Conservation (phyloP, 371 early-diverging fungal species). For the Blastocladiella emersonii region DNA sequence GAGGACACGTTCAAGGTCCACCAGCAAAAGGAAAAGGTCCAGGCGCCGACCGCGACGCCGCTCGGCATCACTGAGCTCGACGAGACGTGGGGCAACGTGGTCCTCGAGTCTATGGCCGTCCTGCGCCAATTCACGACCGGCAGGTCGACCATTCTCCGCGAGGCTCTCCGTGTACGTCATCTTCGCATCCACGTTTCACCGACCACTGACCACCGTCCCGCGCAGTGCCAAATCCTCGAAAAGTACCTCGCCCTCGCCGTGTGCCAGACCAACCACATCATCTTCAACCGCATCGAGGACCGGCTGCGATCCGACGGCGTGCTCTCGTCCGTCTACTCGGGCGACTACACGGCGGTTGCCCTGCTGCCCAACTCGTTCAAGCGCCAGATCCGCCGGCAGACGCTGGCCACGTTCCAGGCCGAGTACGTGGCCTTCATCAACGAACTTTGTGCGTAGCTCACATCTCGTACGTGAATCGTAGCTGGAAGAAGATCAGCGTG, state of each 20-base stretch:
- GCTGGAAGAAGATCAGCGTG: background rate
- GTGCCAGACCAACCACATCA: conserved; percentile 1
- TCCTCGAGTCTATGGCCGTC: background rate
- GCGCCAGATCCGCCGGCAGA: background rate
- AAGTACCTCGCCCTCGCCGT: background rate
- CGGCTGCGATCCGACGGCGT: background rate
- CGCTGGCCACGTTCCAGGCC: background rate
- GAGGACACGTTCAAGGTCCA: background rate
- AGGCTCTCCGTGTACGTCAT: background rate
- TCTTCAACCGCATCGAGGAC: background rate
- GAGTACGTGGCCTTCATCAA: background rate
- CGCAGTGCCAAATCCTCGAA: background rate
- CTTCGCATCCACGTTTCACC: too few relatives aligned
- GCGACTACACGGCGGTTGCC: background rate
- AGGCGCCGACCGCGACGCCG: background rate
- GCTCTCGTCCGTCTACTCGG: background rate
- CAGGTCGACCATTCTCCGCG: background rate
- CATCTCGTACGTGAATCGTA: background rate
- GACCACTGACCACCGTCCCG: too few relatives aligned
- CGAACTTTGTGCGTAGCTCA: too few relatives aligned
- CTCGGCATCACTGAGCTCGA: background rate
- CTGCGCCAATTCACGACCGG: background rate
- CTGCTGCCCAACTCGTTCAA: background rate
- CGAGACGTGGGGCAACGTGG: background rate
- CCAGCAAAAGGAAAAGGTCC: background rate